A percentile compares a stretch with the other conserved stretches of the same genome.
Evolutionary conservation across 306 rosid species (phyloP).

Genomic region (Glycine latifolia): DNA sequence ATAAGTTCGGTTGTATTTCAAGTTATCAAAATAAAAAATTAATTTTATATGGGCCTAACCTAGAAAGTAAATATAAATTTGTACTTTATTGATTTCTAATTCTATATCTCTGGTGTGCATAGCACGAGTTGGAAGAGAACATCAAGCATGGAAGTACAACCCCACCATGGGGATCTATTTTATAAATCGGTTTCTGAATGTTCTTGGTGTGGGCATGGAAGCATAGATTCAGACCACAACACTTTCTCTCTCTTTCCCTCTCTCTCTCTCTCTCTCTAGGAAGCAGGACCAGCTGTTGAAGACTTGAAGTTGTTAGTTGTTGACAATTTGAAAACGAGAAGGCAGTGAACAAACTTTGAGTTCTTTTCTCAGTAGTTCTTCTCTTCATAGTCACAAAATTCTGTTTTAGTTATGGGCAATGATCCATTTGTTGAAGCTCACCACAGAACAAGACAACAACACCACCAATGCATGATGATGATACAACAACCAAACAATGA

Average conservation of each 20-base stretch:
- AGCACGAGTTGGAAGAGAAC: constrained; percentile 3
- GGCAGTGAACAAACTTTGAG: constrained; percentile 47
- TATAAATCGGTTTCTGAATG: constrained; percentile 46
- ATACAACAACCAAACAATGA: constrained; percentile 52
- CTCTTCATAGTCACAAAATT: not conserved
- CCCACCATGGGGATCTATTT: constrained; percentile 10
- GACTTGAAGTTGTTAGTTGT: not conserved
- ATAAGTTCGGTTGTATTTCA: not conserved
- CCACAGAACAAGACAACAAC: constrained; percentile 54
- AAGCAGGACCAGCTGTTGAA: constrained; percentile 44
- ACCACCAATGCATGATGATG: constrained; percentile 45
- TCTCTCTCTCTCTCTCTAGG: not conserved
- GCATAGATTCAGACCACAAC: constrained; percentile 48
- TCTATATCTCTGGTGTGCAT: not conserved
- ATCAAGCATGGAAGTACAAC: constrained; percentile 26
- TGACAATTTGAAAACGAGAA: constrained; percentile 66
- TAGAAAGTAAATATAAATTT: not conserved
- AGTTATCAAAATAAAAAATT: not conserved
- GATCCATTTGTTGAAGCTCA: constrained; percentile 49
- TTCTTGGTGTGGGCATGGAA: constrained; percentile 54
- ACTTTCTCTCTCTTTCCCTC: not conserved
- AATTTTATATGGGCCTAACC: not conserved
- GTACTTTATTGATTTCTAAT: constrained; percentile 1
- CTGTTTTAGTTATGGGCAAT: constrained; percentile 58
- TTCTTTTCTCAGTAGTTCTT: constrained; percentile 51